These are phyloP conservation scores for Phytophthora kernoviae DNA, from an alignment of 352 stramenopile species.

Conservation along the genomic window DNA sequence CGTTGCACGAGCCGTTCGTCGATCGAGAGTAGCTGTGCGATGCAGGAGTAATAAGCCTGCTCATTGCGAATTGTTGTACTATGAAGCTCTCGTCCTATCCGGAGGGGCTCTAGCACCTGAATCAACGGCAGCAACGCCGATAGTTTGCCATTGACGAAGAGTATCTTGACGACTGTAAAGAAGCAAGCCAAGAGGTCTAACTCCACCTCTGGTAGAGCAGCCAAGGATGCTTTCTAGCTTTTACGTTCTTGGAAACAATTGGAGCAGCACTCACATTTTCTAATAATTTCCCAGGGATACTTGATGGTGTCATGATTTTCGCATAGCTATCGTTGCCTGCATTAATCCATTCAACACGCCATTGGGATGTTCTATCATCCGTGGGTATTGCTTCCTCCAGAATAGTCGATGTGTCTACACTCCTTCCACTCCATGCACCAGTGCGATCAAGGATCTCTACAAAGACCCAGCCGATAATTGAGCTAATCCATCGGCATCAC, in stretches of 20 bases:
- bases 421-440: constrained; percentile 15
- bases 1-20: constrained; percentile 14
- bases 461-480: constrained; percentile 36
- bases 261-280: background rate
- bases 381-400: background rate
- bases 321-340: constrained; percentile 18
- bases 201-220: constrained; percentile 42
- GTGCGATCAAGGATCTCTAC: constrained; percentile 32
- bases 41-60: constrained; percentile 88
- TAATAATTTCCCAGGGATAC: background rate
- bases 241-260: background rate
- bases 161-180: constrained; percentile 85
- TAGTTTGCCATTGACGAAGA: constrained; percentile 77
- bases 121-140: constrained; percentile 57
- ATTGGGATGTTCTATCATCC: constrained; percentile 3
- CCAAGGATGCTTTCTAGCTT: constrained; percentile 6
- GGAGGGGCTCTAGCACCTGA: constrained; percentile 66
- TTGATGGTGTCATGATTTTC: constrained; percentile 18
- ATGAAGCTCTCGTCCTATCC: constrained; percentile 65
- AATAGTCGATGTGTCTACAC: background rate
- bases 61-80: constrained; percentile 86
- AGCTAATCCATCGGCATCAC: background rate
- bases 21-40: constrained; percentile 80
- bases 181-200: constrained; percentile 81
- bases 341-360: constrained; percentile 36